These are phyloP conservation scores for Thecaphora thlaspeos DNA, from an alignment of 1,284 basidiomycete species.

Conservation along the genomic window DNA sequence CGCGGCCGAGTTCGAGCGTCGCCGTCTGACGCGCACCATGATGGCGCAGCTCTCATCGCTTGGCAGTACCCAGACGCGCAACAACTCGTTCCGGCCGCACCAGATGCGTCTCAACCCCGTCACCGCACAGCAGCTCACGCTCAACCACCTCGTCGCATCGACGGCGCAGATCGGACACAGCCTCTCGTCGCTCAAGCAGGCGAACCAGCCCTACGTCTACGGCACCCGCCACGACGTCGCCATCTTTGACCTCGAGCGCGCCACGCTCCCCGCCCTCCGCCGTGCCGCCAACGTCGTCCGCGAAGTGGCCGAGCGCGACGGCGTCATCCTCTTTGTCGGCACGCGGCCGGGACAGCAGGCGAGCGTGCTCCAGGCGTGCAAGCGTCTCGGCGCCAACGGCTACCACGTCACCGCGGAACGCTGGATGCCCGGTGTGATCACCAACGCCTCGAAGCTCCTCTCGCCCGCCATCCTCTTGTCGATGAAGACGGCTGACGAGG, in stretches of 20 bases:
- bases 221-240: slow-evolving; percentile 85
- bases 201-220: slow-evolving; percentile 90
- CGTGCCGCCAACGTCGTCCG: slow-evolving; percentile 84
- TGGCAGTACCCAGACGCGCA: slow-evolving; percentile 74
- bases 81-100: slow-evolving; percentile 72
- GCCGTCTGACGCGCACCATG: slow-evolving; percentile 36
- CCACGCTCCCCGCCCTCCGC: slow-evolving; percentile 82
- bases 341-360: slow-evolving; percentile 75
- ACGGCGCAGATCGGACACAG: slow-evolving; percentile 93
- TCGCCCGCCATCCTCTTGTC: slow-evolving; percentile 44
- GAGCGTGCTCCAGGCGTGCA: slow-evolving; percentile 75
- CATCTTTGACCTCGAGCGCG: slow-evolving; percentile 88
- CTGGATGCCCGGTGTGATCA: slow-evolving; percentile 92
- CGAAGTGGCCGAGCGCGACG: slow-evolving; percentile 76
- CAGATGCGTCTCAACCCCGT: slow-evolving; percentile 71
- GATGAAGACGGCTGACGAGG: slow-evolving; percentile 20
- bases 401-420: slow-evolving; percentile 76
- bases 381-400: slow-evolving; percentile 67
- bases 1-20: slow-evolving; percentile 18
- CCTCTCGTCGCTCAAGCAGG: slow-evolving; percentile 75
- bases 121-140: slow-evolving; percentile 68
- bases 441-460: slow-evolving; percentile 73
- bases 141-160: slow-evolving; percentile 85
- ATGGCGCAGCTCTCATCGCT: slow-evolving; percentile 70
- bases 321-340: slow-evolving; percentile 85